Evolutionary conservation across 768 basidiomycete species (phyloP).

Genomic region (Scleroderma bovista): DNA sequence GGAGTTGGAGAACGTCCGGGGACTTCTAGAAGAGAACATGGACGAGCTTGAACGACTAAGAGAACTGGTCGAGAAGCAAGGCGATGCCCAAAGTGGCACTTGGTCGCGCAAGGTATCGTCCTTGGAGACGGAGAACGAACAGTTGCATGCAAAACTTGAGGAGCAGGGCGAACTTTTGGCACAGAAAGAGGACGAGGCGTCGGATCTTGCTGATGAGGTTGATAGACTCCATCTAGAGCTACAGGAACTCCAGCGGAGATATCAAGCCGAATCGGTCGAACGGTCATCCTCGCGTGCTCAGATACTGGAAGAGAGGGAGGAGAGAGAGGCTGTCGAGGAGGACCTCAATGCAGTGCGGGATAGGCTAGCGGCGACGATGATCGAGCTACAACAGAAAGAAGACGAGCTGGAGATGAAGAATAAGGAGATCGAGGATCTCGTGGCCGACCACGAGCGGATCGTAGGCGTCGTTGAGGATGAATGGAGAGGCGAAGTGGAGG

Average conservation of each 20-base stretch:
- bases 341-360: constrained; percentile 69
- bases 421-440: constrained; percentile 72
- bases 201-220: constrained; percentile 61
- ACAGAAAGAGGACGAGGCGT: constrained; percentile 64
- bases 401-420: constrained; percentile 80
- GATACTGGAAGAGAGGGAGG: constrained; percentile 65
- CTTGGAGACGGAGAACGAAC: constrained; percentile 58
- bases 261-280: constrained; percentile 60
- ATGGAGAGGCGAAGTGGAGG: constrained; percentile 86
- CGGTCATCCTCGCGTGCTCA: constrained; percentile 70
- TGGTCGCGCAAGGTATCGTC: constrained; percentile 49
- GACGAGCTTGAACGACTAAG: constrained; percentile 75
- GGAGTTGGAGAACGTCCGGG: constrained; percentile 64
- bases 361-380: constrained; percentile 71
- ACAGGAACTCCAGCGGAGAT: constrained; percentile 57
- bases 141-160: constrained; percentile 51
- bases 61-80: constrained; percentile 56
- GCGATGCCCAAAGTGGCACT: constrained; percentile 37
- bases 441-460: constrained; percentile 67
- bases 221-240: constrained; percentile 60
- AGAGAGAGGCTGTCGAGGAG: constrained; percentile 74
- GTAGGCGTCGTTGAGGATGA: constrained; percentile 73
- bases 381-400: constrained; percentile 82
- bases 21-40: constrained; percentile 72
- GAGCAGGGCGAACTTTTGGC: constrained; percentile 53